phyloP scores from a whole-genome alignment of 73 alveolate species.

The Tetrahymena malaccensis region DNA sequence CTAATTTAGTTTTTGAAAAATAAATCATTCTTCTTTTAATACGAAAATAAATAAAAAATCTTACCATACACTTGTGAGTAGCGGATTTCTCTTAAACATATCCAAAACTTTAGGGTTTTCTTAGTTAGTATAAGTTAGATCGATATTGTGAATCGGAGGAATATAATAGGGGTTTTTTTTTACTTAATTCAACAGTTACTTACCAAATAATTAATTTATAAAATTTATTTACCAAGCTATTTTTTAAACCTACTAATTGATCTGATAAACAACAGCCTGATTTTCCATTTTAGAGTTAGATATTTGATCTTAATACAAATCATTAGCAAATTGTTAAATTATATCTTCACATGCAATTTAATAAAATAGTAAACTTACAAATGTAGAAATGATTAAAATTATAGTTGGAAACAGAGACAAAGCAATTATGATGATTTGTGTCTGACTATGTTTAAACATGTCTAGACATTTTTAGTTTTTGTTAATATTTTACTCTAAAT shows the following conservation, averaged over 20 bases:
- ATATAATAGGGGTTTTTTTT: not conserved
- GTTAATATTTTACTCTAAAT: no score
- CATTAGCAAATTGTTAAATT: not conserved
- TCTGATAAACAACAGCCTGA: not conserved
- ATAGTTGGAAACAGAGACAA: not conserved
- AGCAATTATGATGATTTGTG: no score
- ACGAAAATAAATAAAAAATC: not conserved
- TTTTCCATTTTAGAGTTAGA: not conserved
- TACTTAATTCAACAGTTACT: not conserved
- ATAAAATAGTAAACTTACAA: not conserved
- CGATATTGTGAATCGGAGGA: not conserved
- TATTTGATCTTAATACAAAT: not conserved
- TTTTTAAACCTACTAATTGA: not conserved
- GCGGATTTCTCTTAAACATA: not conserved
- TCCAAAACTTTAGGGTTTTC: not conserved
- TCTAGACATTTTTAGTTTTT: no score
- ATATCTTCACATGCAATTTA: not conserved
- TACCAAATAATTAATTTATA: not conserved
- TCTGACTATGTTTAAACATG: no score
- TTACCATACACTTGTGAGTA: not conserved
- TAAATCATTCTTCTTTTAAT: no score
- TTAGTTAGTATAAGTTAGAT: not conserved
- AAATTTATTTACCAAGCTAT: not conserved
- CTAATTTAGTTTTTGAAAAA: no score
- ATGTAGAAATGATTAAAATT: not conserved